These are phyloP conservation scores for Colletotrichum salicis DNA, from an alignment of 2,329 filamentous ascomycete species.

Conservation along the genomic window DNA sequence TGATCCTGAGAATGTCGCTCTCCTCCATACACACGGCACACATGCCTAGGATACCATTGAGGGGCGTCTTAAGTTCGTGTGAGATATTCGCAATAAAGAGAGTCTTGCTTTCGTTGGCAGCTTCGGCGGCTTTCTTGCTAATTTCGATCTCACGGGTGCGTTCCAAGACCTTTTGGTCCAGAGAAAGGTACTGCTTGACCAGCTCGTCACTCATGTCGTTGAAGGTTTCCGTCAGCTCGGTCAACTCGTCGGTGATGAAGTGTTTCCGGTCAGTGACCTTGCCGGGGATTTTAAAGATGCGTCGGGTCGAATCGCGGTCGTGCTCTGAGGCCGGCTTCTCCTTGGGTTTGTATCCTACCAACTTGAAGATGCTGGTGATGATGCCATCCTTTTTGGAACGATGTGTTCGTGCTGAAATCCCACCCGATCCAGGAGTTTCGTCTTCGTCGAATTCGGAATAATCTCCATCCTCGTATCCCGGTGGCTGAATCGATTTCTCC, in stretches of 20 bases:
- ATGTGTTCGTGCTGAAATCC: conserved; percentile 48
- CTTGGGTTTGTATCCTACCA: conserved; percentile 38
- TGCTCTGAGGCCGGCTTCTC: conserved; percentile 42
- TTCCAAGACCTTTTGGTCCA: conserved; percentile 86
- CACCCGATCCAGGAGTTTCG: conserved; percentile 52
- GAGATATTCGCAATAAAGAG: conserved; percentile 96
- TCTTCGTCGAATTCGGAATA: conserved; percentile 60
- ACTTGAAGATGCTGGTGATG: conserved; percentile 31
- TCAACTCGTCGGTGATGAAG: conserved; percentile 83
- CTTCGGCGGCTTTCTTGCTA: conserved; percentile 91
- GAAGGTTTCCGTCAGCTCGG: conserved; percentile 85
- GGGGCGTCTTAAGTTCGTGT: conserved; percentile 87
- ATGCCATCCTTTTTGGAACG: conserved; percentile 53
- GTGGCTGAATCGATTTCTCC: conserved; percentile 75
- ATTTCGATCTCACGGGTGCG: conserved; percentile 86
- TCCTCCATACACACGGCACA: conserved; percentile 94
- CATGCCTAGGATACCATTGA: conserved; percentile 97
- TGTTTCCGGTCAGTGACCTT: conserved; percentile 82
- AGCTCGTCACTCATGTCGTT: conserved; percentile 96
- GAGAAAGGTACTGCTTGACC: conserved; percentile 82
- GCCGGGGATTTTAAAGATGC: conserved; percentile 83
- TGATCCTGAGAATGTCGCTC: conserved; percentile 80
- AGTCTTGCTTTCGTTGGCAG: conserved; percentile 97
- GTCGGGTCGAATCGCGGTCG: conserved; percentile 54
- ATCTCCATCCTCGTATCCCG: conserved; percentile 62